A percentile compares a stretch with the other conserved stretches of the same genome.
Evolutionary conservation across 1,284 basidiomycete genomes (phyloP).

Genomic region (Melampsora americana): DNA sequence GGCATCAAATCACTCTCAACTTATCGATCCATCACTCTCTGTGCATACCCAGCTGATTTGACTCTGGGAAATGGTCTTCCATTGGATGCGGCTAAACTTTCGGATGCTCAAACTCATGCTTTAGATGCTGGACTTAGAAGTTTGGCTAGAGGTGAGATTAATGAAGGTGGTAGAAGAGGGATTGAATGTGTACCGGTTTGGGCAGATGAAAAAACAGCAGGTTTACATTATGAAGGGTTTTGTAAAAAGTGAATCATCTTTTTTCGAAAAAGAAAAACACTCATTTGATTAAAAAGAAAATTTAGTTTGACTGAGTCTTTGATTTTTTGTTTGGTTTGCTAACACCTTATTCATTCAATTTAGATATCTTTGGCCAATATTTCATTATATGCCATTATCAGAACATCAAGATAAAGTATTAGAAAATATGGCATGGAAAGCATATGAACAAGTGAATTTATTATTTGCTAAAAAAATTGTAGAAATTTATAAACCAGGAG

Average conservation of each 20-base stretch:
- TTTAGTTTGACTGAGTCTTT: background rate
- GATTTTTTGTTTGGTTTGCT: conserved; percentile 9
- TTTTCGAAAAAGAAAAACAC: conserved; percentile 5
- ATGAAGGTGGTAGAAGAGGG: conserved; percentile 58
- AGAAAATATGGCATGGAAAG: conserved; percentile 76
- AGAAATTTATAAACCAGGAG: conserved; percentile 75
- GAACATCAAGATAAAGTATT: conserved; percentile 62
- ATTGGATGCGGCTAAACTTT: conserved; percentile 47
- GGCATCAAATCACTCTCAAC: conserved; percentile 80
- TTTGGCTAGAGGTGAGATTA: conserved; percentile 50
- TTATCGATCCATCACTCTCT: conserved; percentile 81
- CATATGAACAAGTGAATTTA: conserved; percentile 79
- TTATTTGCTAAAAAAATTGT: conserved; percentile 78
- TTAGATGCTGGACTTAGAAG: conserved; percentile 57
- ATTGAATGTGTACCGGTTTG: conserved; percentile 80
- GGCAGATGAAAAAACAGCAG: conserved; percentile 82
- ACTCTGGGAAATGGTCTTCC: conserved; percentile 53
- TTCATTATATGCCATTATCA: conserved; percentile 78
- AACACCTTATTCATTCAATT: conserved; percentile 30
- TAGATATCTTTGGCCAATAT: conserved; percentile 91
- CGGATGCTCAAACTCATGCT: conserved; percentile 62
- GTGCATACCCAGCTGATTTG: conserved; percentile 92
- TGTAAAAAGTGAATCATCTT: conserved; percentile 94
- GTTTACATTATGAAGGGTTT: conserved; percentile 87
- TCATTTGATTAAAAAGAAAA: too few species aligned